Percentiles rank a stretch among this genome's conserved stretches.
Conservation (phyloP, 345 rosid species). For the Linum usitatissimum region DNA sequence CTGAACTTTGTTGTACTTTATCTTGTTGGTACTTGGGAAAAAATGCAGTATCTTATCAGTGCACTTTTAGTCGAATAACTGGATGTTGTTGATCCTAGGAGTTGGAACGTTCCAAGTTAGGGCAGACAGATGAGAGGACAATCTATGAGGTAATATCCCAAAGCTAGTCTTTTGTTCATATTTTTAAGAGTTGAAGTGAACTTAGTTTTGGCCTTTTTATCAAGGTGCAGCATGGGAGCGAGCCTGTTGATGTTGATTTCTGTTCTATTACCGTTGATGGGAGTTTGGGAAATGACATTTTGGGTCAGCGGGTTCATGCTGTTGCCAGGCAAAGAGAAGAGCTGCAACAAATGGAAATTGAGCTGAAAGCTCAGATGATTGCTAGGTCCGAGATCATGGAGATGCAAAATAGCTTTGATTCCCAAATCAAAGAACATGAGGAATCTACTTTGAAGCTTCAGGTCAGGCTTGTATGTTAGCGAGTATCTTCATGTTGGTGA, state of each 20-base stretch:
- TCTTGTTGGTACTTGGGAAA: not conserved
- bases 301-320: conserved; percentile 52
- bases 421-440: conserved; percentile 52
- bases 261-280: conserved; percentile 50
- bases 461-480: conserved; percentile 26
- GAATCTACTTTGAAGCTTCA: conserved; percentile 54
- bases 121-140: conserved; percentile 65
- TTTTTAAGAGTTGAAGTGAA: conserved; percentile 5
- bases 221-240: conserved; percentile 76
- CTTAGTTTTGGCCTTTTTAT: conserved; percentile 29
- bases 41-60: not conserved
- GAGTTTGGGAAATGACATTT: conserved; percentile 33
- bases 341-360: conserved; percentile 63
- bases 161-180: not conserved
- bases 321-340: conserved; percentile 63
- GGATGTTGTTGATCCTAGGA: conserved; percentile 26
- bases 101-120: conserved; percentile 51
- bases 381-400: conserved; percentile 58
- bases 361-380: conserved; percentile 63
- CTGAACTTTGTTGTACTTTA: not conserved
- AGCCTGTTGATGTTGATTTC: conserved; percentile 47
- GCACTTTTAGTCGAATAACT: not conserved
- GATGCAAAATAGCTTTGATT: conserved; percentile 45
- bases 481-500: not conserved
- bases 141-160: conserved; percentile 60